Evolutionary conservation across 2,329 filamentous ascomycete species (phyloP).

Genomic region (Aspergillus fijiensis): DNA sequence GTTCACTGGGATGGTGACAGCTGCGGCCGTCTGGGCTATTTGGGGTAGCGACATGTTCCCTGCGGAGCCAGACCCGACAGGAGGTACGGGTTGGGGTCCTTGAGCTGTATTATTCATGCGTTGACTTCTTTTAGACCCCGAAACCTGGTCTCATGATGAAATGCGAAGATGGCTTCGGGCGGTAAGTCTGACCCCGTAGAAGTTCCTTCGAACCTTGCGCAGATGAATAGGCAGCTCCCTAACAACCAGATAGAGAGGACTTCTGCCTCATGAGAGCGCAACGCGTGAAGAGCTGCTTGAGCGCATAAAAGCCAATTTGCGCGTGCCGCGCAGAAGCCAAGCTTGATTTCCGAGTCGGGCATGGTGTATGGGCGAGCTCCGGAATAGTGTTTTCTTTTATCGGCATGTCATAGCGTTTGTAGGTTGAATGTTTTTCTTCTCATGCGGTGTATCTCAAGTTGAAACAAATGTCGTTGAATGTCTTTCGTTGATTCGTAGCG

Average conservation of each 20-base stretch:
- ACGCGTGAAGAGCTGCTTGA: slow-evolving; percentile 65
- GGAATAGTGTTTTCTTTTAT: not conserved
- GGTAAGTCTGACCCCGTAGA: slow-evolving; percentile 53
- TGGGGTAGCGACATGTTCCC: slow-evolving; percentile 87
- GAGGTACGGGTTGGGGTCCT: slow-evolving; percentile 50
- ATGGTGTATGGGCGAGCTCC: not conserved
- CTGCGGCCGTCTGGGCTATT: slow-evolving; percentile 78
- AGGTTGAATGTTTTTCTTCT: not conserved
- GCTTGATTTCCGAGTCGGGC: slow-evolving; percentile 4
- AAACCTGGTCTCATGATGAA: slow-evolving; percentile 76
- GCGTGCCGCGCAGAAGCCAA: slow-evolving; percentile 38
- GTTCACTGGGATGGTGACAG: slow-evolving; percentile 79
- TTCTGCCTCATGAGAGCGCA: slow-evolving; percentile 60
- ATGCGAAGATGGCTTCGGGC: slow-evolving; percentile 75
- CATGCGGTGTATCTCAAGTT: not conserved
- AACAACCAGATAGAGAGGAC: slow-evolving; percentile 54
- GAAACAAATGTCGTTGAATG: not conserved
- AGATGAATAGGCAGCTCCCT: not conserved
- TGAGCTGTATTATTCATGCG: not conserved
- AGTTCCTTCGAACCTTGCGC: not conserved
- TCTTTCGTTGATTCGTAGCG: not conserved
- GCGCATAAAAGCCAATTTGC: slow-evolving; percentile 67
- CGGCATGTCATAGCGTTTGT: not conserved
- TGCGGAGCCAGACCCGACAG: slow-evolving; percentile 69
- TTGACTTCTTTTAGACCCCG: slow-evolving; percentile 52